phyloP scores from a whole-genome alignment of 441 rosid genomes.

The Breynia disticha region DNA sequence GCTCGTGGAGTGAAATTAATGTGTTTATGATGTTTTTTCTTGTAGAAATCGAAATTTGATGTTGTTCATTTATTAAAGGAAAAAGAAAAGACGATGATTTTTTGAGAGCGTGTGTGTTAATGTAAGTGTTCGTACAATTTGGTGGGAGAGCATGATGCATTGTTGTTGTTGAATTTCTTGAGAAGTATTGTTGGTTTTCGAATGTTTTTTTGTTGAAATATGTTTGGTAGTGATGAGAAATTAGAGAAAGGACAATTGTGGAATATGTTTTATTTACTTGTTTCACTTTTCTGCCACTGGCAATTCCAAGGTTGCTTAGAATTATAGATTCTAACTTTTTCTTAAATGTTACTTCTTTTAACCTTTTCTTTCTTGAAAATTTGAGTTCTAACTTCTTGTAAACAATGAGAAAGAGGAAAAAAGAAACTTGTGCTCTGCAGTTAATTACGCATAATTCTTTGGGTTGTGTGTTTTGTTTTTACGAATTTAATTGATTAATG shows the following conservation, averaged over 20 bases:
- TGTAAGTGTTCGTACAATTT: constrained; percentile 4
- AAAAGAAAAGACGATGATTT: too few species aligned
- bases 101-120: too few species aligned
- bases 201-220: constrained; percentile 7
- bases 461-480: too few species aligned
- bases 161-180: not conserved
- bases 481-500: too few species aligned
- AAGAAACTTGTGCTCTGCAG: too few species aligned
- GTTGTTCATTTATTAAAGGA: not conserved
- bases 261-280: constrained; percentile 1
- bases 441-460: too few species aligned
- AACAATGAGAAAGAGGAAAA: too few species aligned
- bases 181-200: constrained; percentile 10
- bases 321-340: too few species aligned
- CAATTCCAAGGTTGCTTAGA: not conserved
- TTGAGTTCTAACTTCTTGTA: too few species aligned
- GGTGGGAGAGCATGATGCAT: constrained; percentile 8
- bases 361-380: too few species aligned
- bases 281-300: not conserved
- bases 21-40: not conserved
- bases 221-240: constrained; percentile 15
- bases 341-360: too few species aligned
- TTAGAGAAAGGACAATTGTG: constrained; percentile 15
- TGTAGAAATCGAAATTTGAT: not conserved
- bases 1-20: not conserved